A percentile compares a stretch with the other conserved stretches of the same genome.
Evolutionary conservation across 1,139 yeast genomes (phyloP).

Genomic region (Yamadazyma songkhlaensis): DNA sequence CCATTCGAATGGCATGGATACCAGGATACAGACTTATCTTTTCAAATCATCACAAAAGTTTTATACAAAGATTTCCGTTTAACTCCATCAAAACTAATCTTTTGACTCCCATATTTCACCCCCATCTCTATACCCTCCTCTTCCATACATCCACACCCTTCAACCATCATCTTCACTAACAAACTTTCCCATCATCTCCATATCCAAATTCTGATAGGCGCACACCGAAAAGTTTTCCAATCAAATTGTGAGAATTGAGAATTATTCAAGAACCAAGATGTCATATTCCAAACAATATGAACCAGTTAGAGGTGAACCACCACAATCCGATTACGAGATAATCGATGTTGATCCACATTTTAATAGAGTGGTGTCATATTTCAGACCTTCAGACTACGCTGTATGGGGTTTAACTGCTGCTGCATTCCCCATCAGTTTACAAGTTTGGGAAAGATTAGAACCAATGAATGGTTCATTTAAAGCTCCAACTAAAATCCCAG

Average conservation of each 20-base stretch:
- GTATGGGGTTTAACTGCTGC: constrained; percentile 65
- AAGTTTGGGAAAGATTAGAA: constrained; percentile 61
- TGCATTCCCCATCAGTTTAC: constrained; percentile 60
- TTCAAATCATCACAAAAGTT: too few relatives aligned
- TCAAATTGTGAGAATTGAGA: constrained; percentile 28
- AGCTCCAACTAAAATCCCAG: constrained; percentile 51
- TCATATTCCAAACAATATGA: constrained; percentile 40
- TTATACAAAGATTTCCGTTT: not conserved
- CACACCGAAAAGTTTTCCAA: constrained; percentile 20
- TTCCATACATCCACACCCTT: not conserved
- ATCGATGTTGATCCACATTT: constrained; percentile 85
- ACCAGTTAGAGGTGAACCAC: constrained; percentile 46
- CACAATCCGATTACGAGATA: constrained; percentile 44
- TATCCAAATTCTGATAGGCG: constrained; percentile 1
- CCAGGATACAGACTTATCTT: too few relatives aligned
- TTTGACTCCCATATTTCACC: not conserved
- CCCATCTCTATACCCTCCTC: not conserved
- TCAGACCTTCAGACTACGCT: constrained; percentile 66
- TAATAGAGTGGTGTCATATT: constrained; percentile 66
- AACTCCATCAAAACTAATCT: not conserved
- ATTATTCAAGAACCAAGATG: constrained; percentile 22
- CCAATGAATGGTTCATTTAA: constrained; percentile 61
- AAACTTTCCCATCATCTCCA: not conserved
- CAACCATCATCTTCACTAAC: not conserved
- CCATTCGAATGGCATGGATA: too few relatives aligned